Percentiles rank a stretch among this genome's conserved stretches.
These are phyloP conservation scores for Fusarium sp. DNA, from an alignment of 2,329 filamentous ascomycete genomes.

Conservation along the genomic window DNA sequence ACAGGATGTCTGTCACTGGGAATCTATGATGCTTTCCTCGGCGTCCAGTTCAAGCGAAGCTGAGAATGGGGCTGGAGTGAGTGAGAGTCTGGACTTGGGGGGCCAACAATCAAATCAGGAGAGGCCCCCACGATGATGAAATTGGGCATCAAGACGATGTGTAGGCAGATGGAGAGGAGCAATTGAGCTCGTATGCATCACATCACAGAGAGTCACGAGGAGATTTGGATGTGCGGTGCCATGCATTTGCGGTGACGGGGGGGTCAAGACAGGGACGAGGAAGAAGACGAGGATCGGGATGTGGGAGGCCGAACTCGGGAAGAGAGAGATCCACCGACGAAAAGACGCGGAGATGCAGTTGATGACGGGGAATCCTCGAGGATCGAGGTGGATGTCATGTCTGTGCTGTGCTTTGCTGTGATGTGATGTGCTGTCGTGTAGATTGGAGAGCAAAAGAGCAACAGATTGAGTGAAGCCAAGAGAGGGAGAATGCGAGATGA, in stretches of 20 bases:
- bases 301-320: conserved; percentile 11
- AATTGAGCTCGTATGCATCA: conserved; percentile 4
- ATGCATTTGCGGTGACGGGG: conserved; percentile 9
- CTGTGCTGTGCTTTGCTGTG: not conserved
- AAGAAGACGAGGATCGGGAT: not conserved
- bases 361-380: not conserved
- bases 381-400: not conserved
- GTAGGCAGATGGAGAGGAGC: not conserved
- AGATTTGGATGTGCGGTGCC: not conserved
- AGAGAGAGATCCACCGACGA: conserved; percentile 5
- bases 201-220: conserved; percentile 1
- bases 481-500: conserved; percentile 1
- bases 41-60: conserved; percentile 12
- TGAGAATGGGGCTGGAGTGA: conserved; percentile 16
- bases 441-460: not conserved
- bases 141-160: not conserved
- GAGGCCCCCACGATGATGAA: not conserved
- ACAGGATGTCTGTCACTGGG: not conserved
- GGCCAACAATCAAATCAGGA: not conserved
- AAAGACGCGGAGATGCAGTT: conserved; percentile 9
- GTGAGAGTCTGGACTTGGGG: not conserved
- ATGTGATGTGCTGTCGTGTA: not conserved
- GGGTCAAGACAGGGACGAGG: not conserved
- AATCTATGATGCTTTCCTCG: not conserved
- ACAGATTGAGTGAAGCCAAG: not conserved